A percentile compares a stretch with the other conserved stretches of the same genome.
Conservation (phyloP, 768 basidiomycete species). For the Tulasnella sp. region DNA sequence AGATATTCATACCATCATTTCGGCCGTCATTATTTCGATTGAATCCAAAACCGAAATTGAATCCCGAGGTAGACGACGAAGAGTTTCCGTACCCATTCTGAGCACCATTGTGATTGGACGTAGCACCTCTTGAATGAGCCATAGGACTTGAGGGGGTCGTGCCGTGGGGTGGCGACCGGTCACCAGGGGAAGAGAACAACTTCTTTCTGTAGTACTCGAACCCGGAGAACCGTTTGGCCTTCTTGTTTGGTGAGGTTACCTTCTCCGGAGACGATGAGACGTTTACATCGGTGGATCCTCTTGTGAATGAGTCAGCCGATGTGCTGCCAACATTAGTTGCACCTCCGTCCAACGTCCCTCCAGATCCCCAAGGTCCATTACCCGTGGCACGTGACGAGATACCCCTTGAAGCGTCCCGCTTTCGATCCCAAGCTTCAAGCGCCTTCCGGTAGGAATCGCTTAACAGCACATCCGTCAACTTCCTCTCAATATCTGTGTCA, state of each 20-base stretch:
- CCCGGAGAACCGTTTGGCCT: conserved; percentile 81
- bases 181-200: conserved; percentile 45
- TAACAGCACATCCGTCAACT: conserved; percentile 56
- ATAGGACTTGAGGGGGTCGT: conserved; percentile 26
- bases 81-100: too few species aligned
- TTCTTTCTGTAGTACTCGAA: conserved; percentile 92
- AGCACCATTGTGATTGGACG: too few species aligned
- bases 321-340: not conserved
- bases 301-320: conserved; percentile 13
- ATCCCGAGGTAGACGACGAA: conserved; percentile 16
- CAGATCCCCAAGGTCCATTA: conserved; percentile 14
- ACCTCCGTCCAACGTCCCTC: conserved; percentile 13
- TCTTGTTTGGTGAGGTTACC: conserved; percentile 33
- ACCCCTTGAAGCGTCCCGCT: conserved; percentile 21
- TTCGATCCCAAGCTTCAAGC: conserved; percentile 63
- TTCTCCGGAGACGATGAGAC: not conserved
- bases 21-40: conserved; percentile 35
- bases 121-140: too few species aligned
- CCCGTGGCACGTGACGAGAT: too few species aligned
- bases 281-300: not conserved
- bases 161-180: conserved; percentile 38
- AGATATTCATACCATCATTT: too few species aligned
- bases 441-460: conserved; percentile 65
- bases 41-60: conserved; percentile 2
- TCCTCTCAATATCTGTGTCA: conserved; percentile 74